These are phyloP conservation scores for Botrytis porri DNA, from an alignment of 2,329 filamentous ascomycete genomes.

Conservation along the genomic window DNA sequence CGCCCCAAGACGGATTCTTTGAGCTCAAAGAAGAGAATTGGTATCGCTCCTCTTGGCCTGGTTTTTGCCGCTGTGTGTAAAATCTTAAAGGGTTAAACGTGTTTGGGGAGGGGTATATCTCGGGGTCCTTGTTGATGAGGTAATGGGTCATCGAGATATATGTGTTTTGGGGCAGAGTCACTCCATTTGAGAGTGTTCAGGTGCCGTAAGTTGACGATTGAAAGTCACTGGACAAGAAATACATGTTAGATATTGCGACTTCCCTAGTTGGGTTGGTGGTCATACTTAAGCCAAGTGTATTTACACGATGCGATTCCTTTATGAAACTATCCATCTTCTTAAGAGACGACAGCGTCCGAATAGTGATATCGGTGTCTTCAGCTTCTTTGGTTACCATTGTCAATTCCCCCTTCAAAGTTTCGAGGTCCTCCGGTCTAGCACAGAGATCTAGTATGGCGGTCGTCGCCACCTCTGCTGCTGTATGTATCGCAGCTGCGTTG, in stretches of 20 bases:
- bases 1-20: neutral
- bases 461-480: constrained; percentile 46
- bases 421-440: constrained; percentile 45
- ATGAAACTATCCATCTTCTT: neutral
- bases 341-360: neutral
- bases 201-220: constrained; percentile 22
- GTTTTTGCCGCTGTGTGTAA: constrained; percentile 26
- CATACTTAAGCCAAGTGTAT: neutral
- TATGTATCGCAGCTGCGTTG: constrained; percentile 48
- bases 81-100: constrained; percentile 33
- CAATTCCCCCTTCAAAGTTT: constrained; percentile 32
- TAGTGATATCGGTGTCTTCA: neutral
- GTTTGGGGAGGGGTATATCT: constrained; percentile 4
- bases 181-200: constrained; percentile 37
- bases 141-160: constrained; percentile 22
- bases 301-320: neutral
- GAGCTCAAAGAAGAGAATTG: constrained; percentile 32
- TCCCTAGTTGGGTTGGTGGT: neutral
- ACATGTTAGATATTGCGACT: neutral
- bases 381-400: constrained; percentile 18
- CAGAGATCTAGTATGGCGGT: constrained; percentile 53
- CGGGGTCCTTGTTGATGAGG: constrained; percentile 14
- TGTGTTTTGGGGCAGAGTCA: constrained; percentile 35
- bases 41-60: constrained; percentile 31
- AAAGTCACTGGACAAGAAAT: constrained; percentile 5